phyloP scores from a whole-genome alignment of 805 yeast genomes.

The Wickerhamiella occidentalis region DNA sequence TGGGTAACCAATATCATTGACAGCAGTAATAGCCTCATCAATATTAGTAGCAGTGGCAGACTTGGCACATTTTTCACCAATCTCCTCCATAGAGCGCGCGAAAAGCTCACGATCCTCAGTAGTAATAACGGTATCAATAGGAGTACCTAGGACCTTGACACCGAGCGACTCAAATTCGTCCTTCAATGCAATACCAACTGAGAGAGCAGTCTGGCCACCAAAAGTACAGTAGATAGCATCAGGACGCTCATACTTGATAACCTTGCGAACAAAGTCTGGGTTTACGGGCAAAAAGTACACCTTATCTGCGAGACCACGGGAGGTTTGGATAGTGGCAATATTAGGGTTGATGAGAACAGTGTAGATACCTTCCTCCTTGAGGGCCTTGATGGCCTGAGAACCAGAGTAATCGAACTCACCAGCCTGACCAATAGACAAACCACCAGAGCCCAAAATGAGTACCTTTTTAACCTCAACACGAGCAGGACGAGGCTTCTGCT shows the following conservation, averaged over 20 bases:
- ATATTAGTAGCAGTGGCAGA: conserved; percentile 74
- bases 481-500: conserved; percentile 29
- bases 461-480: conserved; percentile 74
- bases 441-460: conserved; percentile 93
- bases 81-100: conserved; percentile 88
- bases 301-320: conserved; percentile 95
- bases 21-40: conserved; percentile 76
- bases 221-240: conserved; percentile 95
- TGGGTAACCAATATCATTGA: conserved; percentile 80
- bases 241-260: conserved; percentile 87
- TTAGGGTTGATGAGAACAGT: conserved; percentile 94
- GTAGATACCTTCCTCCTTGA: conserved; percentile 95
- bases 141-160: conserved; percentile 93
- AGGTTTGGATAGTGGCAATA: conserved; percentile 96
- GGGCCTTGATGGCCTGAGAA: conserved; percentile 96
- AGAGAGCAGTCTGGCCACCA: conserved; percentile 97
- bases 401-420: conserved; percentile 99
- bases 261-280: conserved; percentile 91
- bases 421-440: conserved; percentile 96
- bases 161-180: conserved; percentile 89
- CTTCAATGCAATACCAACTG: conserved; percentile 89
- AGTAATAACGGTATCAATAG: conserved; percentile 87
- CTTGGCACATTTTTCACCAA: conserved; percentile 88
- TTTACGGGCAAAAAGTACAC: conserved; percentile 97
- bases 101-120: conserved; percentile 97